Evolutionary conservation across 345 rosid species (phyloP).

Genomic region (Mercurialis annua): DNA sequence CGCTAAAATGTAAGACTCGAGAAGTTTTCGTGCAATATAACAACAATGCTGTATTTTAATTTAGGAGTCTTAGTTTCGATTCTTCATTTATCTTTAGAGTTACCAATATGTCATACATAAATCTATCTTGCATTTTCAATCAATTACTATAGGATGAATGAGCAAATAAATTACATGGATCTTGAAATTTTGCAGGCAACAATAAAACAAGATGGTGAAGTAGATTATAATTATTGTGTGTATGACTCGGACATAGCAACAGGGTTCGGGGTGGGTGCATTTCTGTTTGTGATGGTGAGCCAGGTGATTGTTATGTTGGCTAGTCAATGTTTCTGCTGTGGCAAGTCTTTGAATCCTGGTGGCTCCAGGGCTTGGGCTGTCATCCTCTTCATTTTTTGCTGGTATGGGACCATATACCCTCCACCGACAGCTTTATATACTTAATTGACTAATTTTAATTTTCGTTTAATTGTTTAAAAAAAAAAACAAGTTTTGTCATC

Average conservation of each 20-base stretch:
- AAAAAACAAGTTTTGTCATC: no score
- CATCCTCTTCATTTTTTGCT: conserved; percentile 77
- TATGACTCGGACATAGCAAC: conserved; percentile 88
- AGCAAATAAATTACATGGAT: neutral
- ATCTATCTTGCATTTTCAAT: no score
- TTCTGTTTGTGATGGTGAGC: conserved; percentile 62
- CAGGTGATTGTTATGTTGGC: conserved; percentile 82
- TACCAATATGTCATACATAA: no score
- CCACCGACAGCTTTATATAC: no score
- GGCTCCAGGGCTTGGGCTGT: conserved; percentile 89
- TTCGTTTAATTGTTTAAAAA: no score
- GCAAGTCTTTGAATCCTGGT: conserved; percentile 68
- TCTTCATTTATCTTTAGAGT: no score
- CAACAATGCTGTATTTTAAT: no score
- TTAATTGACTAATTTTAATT: no score
- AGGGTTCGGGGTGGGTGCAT: conserved; percentile 83
- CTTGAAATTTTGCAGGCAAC: conserved; percentile 57
- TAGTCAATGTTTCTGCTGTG: conserved; percentile 94
- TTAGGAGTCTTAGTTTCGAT: no score
- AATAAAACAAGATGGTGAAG: conserved; percentile 44
- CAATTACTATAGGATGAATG: neutral
- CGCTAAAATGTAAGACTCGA: no score
- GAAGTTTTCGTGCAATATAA: no score
- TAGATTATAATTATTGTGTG: conserved; percentile 49
- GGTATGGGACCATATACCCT: conserved; percentile 42